Evolutionary conservation across 441 rosid species (phyloP).

Genomic region (Mallotus japonicus): DNA sequence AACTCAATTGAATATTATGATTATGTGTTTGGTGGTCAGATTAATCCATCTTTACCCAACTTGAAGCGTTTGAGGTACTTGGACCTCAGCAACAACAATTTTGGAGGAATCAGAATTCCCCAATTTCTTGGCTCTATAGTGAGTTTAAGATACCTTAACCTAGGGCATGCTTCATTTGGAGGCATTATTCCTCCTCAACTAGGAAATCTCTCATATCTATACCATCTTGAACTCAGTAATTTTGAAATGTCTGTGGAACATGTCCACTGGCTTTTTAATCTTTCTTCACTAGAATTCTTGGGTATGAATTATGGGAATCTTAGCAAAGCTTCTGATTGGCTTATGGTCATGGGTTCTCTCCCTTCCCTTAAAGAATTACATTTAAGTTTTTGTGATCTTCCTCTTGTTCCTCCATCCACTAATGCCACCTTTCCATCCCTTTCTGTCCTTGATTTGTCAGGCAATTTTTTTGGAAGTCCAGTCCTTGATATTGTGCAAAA

Average conservation of each 20-base stretch:
- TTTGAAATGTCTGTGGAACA: neutral
- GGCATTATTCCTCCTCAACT: slow-evolving; percentile 19
- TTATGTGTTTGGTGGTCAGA: neutral
- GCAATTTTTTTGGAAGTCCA: no score
- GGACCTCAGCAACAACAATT: slow-evolving; percentile 8
- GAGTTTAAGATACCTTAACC: slow-evolving; percentile 16
- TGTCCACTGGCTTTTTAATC: slow-evolving; percentile 14
- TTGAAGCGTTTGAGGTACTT: slow-evolving; percentile 16
- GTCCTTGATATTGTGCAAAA: slow-evolving; percentile 10
- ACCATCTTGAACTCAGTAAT: neutral
- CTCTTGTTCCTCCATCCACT: neutral
- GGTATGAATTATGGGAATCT: neutral
- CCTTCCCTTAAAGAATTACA: slow-evolving; percentile 16
- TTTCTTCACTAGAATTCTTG: slow-evolving; percentile 16
- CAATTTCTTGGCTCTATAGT: slow-evolving; percentile 9
- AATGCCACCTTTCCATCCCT: slow-evolving; percentile 9
- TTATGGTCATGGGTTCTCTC: neutral
- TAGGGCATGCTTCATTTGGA: neutral
- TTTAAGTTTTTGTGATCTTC: slow-evolving; percentile 1
- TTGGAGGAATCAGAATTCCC: neutral
- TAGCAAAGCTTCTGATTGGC: slow-evolving; percentile 11
- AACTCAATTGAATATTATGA: neutral
- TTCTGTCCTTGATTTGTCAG: slow-evolving; percentile 6
- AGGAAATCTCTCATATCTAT: slow-evolving; percentile 20
- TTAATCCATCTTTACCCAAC: slow-evolving; percentile 12